Conservation (phyloP, 1,284 basidiomycete species). For the Ceraceosorus guamensis region DNA sequence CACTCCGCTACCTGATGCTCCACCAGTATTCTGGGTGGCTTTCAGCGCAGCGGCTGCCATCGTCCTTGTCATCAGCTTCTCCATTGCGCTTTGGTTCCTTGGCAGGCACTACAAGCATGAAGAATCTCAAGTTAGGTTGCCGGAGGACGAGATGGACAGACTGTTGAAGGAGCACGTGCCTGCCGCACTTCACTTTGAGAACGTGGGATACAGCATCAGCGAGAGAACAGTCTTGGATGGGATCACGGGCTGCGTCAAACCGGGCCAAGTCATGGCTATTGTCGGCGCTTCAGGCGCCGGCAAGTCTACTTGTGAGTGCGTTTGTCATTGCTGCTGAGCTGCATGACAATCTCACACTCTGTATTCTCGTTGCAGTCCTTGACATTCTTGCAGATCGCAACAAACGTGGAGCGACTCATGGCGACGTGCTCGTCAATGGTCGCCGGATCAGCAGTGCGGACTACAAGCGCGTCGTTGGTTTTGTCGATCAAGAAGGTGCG, state of each 20-base stretch:
- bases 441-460: slow-evolving; percentile 65
- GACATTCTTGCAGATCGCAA: slow-evolving; percentile 86
- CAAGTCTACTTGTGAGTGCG: slow-evolving; percentile 65
- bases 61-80: slow-evolving; percentile 53
- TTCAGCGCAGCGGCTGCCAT: slow-evolving; percentile 73
- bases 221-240: slow-evolving; percentile 2
- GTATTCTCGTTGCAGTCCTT: slow-evolving; percentile 54
- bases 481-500: slow-evolving; percentile 78
- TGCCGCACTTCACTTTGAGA: slow-evolving; percentile 77
- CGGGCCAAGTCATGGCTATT: slow-evolving; percentile 86
- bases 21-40: slow-evolving; percentile 60
- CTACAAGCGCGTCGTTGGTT: slow-evolving; percentile 80
- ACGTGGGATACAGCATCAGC: slow-evolving; percentile 61
- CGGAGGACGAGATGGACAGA: slow-evolving; percentile 67
- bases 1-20: slow-evolving; percentile 15
- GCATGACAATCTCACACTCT: not conserved
- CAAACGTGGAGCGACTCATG: slow-evolving; percentile 71
- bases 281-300: slow-evolving; percentile 93
- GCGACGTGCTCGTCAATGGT: slow-evolving; percentile 78
- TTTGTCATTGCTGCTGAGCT: not conserved
- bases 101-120: slow-evolving; percentile 31
- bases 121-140: slow-evolving; percentile 22
- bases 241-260: slow-evolving; percentile 65
- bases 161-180: slow-evolving; percentile 91
- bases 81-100: slow-evolving; percentile 46